Evolutionary conservation across 2,329 filamentous ascomycete genomes (phyloP).

Genomic region (Mariannaea sp.): DNA sequence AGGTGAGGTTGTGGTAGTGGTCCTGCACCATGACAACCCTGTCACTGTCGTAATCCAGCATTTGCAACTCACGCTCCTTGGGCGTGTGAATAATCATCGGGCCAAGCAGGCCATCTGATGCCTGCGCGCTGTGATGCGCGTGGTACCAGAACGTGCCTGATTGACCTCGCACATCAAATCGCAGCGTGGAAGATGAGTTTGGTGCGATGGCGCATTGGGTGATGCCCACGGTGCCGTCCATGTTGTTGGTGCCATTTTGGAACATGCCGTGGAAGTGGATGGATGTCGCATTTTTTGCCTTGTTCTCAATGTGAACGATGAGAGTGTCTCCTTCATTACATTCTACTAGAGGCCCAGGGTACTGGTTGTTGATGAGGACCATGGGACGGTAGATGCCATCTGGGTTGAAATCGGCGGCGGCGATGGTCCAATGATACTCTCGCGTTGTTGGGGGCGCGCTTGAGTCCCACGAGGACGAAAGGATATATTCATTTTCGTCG

Average conservation of each 20-base stretch:
- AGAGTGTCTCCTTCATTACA: constrained; percentile 75
- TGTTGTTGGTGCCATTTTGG: constrained; percentile 74
- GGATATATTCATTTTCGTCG: constrained; percentile 56
- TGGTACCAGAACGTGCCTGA: constrained; percentile 65
- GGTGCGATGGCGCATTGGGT: constrained; percentile 71
- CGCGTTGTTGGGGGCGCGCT: constrained; percentile 54
- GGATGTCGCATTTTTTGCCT: constrained; percentile 66
- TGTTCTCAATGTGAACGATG: constrained; percentile 71
- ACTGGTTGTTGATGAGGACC: constrained; percentile 75
- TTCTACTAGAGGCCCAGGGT: constrained; percentile 74
- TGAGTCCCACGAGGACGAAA: constrained; percentile 62
- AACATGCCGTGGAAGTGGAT: constrained; percentile 81
- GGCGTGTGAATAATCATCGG: constrained; percentile 69
- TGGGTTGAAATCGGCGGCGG: constrained; percentile 62
- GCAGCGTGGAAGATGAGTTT: constrained; percentile 66
- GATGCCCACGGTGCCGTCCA: constrained; percentile 73
- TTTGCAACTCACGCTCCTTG: constrained; percentile 42
- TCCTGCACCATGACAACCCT: constrained; percentile 71
- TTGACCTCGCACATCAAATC: constrained; percentile 63
- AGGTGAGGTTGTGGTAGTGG: constrained; percentile 68
- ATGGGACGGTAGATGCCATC: constrained; percentile 63
- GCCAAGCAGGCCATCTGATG: constrained; percentile 71
- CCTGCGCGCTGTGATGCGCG: constrained; percentile 66
- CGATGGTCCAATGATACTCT: constrained; percentile 65
- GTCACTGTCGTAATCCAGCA: constrained; percentile 49